phyloP scores from a whole-genome alignment of 2,329 filamentous ascomycete genomes.

The Aureobasidium leucospermi region DNA sequence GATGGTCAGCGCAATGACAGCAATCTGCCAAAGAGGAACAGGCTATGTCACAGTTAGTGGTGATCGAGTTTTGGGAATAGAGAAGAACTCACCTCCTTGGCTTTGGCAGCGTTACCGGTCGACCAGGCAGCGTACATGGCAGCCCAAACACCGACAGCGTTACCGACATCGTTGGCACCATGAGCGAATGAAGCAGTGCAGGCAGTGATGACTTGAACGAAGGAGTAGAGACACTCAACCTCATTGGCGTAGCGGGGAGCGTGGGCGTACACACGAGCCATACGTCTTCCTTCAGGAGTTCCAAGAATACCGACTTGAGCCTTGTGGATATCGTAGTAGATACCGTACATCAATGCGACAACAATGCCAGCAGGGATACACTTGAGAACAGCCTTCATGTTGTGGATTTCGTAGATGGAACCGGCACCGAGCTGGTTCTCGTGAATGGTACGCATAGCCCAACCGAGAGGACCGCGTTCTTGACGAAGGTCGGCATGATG shows the following conservation, averaged over 20 bases:
- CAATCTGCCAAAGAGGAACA: slow-evolving; percentile 70
- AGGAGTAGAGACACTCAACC: slow-evolving; percentile 58
- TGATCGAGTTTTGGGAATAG: not conserved
- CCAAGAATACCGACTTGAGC: slow-evolving; percentile 64
- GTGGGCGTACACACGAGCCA: slow-evolving; percentile 50
- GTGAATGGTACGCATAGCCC: slow-evolving; percentile 72
- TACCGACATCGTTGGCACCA: slow-evolving; percentile 60
- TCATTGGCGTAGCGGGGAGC: slow-evolving; percentile 56
- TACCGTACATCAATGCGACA: slow-evolving; percentile 60
- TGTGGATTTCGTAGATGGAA: slow-evolving; percentile 65
- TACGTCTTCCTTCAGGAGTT: slow-evolving; percentile 66
- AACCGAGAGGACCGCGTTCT: slow-evolving; percentile 64
- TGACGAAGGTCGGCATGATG: slow-evolving; percentile 39
- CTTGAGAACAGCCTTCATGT: slow-evolving; percentile 56
- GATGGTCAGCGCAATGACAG: slow-evolving; percentile 52
- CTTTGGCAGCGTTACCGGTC: slow-evolving; percentile 38
- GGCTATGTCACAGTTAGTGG: slow-evolving; percentile 20
- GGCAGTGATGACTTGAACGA: slow-evolving; percentile 36
- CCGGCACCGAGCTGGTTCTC: slow-evolving; percentile 67
- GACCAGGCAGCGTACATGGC: slow-evolving; percentile 56
- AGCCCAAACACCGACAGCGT: slow-evolving; percentile 56
- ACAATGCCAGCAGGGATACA: slow-evolving; percentile 63
- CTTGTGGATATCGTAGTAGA: slow-evolving; percentile 75
- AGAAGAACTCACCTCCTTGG: slow-evolving; percentile 44
- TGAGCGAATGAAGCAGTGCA: slow-evolving; percentile 68